Base-by-base conservation (phyloP, 148 eudicot species). In the Rhododendron griersonianum region DNA sequence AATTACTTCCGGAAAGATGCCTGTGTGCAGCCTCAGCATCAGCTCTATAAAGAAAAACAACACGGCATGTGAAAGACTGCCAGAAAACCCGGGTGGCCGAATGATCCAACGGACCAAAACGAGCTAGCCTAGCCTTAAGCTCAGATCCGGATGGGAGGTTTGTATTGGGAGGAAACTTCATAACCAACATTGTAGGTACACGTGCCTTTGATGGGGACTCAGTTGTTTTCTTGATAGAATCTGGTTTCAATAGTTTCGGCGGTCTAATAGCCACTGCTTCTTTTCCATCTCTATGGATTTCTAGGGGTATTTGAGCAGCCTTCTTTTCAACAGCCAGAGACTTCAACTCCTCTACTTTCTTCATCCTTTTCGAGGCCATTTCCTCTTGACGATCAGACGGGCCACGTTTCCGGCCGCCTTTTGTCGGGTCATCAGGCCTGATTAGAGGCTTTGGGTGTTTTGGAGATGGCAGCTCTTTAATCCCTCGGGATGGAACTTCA, bases 111-210 rank as follows among this genome's bases (percentile, higher is more conserved):
- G 93, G 94, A 65, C 99, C 98, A 84, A 95, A 96, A 65, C 99
- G 96, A 5, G 98, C 93, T 81, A 96, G 90, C 85, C 94, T 91
- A 2, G 95, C 98, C 91, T 94, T 95, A 67, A 96, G 91, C 91
- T 96, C 98, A 37, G 87, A 73, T 41, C 71, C 81, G 39, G 98
- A 94, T 25, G 99, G 98, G 65, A 96, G 95, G 0, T 93, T 84
- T 14, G 92, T 91, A 15, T 91, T 91, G 1, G 91, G 79, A 61
- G 92, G 98, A 35, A 89, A 96, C 90, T 92, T 96, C 95, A 96
- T 95, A 39, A 92, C 88, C 84, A 96, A 92, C 92, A 88, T 88
- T 4, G 96, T 90, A 1, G 96, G 96, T 39, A 92, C 94, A 75
- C 91, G 92, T 44, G 78, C 59, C 86, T 87, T 93, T 82, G 83